Conservation (phyloP, 345 rosid species). For the Eucalyptus brandiana region DNA sequence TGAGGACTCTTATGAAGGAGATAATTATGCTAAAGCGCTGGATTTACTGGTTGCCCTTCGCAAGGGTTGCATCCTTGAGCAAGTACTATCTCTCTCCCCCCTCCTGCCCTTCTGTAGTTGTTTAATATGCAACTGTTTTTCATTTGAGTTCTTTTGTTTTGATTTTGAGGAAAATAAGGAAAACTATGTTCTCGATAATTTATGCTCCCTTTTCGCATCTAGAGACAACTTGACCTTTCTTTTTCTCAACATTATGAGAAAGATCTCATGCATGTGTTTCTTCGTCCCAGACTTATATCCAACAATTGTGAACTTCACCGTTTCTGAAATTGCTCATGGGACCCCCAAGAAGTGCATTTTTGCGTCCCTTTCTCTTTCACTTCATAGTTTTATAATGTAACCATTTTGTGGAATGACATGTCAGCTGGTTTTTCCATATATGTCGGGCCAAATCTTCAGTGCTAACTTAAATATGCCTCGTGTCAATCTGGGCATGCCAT, state of each 20-base stretch:
- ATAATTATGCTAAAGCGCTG: constrained; percentile 33
- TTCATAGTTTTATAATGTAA: not conserved
- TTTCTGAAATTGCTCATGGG: not conserved
- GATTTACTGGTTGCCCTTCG: constrained; percentile 64
- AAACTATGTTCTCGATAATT: not conserved
- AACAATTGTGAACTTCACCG: not conserved
- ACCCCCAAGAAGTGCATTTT: not conserved
- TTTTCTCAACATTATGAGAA: not conserved
- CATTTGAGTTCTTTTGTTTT: not conserved
- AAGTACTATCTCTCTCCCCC: constrained; percentile 22
- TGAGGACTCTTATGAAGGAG: constrained; percentile 21
- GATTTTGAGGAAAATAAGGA: not conserved
- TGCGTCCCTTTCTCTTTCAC: not conserved
- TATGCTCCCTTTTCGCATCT: not conserved
- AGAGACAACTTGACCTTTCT: not conserved
- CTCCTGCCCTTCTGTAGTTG: not conserved
- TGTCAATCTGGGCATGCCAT: not conserved
- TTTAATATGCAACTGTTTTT: not conserved
- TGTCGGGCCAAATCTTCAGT: not conserved
- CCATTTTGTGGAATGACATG: not conserved
- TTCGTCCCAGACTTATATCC: not conserved
- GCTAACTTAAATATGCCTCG: not conserved
- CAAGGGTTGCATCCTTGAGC: constrained; percentile 78
- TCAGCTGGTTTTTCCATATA: not conserved
- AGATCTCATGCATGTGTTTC: not conserved